Percentiles rank a stretch among this genome's conserved stretches.
These are phyloP conservation scores for Hibiscus mutabilis DNA, from an alignment of 345 rosid species.

Conservation along the genomic window DNA sequence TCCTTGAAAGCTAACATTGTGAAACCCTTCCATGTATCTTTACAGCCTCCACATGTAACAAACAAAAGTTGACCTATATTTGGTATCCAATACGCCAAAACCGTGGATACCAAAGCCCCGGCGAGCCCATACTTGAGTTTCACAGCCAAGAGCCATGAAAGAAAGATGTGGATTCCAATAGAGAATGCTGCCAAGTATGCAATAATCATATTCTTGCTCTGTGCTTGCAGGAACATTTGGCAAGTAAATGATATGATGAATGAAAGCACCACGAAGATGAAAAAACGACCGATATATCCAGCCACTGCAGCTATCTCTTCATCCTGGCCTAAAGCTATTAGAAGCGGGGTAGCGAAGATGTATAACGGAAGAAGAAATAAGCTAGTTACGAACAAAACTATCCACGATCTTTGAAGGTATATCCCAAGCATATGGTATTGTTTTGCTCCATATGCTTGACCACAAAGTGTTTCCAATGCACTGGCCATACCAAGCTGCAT, in stretches of 20 bases:
- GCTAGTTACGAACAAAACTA: conserved; percentile 33
- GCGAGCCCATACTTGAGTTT: conserved; percentile 44
- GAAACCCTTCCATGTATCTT: conserved; percentile 70
- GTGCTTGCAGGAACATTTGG: conserved; percentile 81
- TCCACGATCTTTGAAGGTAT: conserved; percentile 83
- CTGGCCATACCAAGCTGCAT: conserved; percentile 85
- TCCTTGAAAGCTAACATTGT: conserved; percentile 53
- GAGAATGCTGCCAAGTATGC: conserved; percentile 53
- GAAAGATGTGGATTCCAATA: conserved; percentile 35
- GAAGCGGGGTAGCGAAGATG: conserved; percentile 43
- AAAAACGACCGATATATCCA: conserved; percentile 38
- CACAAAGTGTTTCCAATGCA: conserved; percentile 75
- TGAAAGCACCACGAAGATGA: conserved; percentile 42
- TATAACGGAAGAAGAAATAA: conserved; percentile 46
- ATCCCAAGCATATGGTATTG: conserved; percentile 78
- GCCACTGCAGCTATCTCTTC: conserved; percentile 35
- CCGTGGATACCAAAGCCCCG: conserved; percentile 59
- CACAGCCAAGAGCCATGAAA: conserved; percentile 61
- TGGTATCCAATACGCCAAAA: conserved; percentile 67
- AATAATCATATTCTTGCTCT: conserved; percentile 72
- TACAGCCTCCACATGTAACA: conserved; percentile 56
- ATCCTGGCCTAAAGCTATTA: conserved; percentile 54
- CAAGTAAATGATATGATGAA: conserved; percentile 48
- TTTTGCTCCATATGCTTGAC: conserved; percentile 74
- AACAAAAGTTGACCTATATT: conserved; percentile 62